phyloP scores from a whole-genome alignment of 148 eudicot genomes.

The Selenicereus undatus region DNA sequence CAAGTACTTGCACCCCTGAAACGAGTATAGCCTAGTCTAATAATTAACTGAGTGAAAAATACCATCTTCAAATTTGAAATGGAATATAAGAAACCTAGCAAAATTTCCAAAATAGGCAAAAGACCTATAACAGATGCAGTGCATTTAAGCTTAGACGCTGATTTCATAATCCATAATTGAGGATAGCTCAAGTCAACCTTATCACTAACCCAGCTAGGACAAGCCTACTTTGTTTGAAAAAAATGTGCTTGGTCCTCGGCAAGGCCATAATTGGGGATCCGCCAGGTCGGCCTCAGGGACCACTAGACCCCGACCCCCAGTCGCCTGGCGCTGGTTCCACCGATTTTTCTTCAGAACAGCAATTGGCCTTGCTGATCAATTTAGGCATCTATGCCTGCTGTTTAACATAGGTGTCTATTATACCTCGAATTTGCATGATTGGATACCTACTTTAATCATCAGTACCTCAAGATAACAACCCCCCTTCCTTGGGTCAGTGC shows the following conservation, averaged over 20 bases:
- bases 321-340: neutral
- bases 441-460: neutral
- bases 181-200: neutral
- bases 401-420: neutral
- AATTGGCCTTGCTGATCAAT: neutral
- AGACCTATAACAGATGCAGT: neutral
- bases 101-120: neutral
- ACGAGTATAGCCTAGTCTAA: too few species aligned
- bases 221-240: neutral
- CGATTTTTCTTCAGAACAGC: neutral
- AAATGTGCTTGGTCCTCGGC: neutral
- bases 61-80: neutral
- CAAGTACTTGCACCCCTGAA: too few species aligned
- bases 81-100: neutral
- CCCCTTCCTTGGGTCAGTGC: neutral
- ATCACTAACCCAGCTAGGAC: neutral
- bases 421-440: neutral
- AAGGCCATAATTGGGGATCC: neutral
- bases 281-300: neutral
- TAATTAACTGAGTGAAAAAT: too few species aligned
- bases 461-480: neutral
- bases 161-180: neutral
- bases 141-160: neutral
- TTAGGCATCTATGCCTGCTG: neutral
- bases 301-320: neutral